phyloP scores from a whole-genome alignment of 441 rosid species.

The Iberis amara region DNA sequence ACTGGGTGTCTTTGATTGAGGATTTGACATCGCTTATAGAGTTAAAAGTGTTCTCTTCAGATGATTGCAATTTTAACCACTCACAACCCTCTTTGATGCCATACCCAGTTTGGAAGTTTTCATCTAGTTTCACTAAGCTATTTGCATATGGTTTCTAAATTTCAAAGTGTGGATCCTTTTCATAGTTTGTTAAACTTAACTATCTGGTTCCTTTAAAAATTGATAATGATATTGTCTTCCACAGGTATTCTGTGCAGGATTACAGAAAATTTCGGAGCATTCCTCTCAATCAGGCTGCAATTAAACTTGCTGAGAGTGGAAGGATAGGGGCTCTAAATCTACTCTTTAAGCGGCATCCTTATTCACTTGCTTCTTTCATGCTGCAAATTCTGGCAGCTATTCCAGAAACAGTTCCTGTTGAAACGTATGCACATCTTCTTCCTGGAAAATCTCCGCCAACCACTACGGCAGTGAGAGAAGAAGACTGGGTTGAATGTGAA shows the following conservation, averaged over 20 bases:
- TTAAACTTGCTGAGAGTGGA: conserved; percentile 83
- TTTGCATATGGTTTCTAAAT: conserved; percentile 21
- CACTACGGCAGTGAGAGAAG: conserved; percentile 72
- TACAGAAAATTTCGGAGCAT: conserved; percentile 69
- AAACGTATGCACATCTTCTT: conserved; percentile 85
- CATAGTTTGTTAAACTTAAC: background rate
- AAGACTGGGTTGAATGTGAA: conserved; percentile 98
- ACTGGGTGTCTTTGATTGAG: background rate
- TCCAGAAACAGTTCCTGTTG: conserved; percentile 90
- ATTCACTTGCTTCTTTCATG: conserved; percentile 60
- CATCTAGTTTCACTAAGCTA: conserved; percentile 3
- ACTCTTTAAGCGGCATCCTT: conserved; percentile 94
- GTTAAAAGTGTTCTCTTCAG: background rate
- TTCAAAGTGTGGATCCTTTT: conserved; percentile 2
- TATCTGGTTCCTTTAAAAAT: conserved; percentile 34
- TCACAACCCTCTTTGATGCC: background rate
- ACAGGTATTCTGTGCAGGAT: conserved; percentile 91
- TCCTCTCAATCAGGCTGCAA: conserved; percentile 65
- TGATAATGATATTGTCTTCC: conserved; percentile 44
- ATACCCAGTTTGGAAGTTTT: conserved; percentile 4
- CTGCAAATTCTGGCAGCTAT: conserved; percentile 72
- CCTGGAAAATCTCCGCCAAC: conserved; percentile 77
- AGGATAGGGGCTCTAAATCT: conserved; percentile 92
- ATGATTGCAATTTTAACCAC: conserved; percentile 1
- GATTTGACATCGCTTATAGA: conserved; percentile 10